Base-by-base conservation (phyloP, 208 protist species). In the Vickermania spadyakhi region DNA sequence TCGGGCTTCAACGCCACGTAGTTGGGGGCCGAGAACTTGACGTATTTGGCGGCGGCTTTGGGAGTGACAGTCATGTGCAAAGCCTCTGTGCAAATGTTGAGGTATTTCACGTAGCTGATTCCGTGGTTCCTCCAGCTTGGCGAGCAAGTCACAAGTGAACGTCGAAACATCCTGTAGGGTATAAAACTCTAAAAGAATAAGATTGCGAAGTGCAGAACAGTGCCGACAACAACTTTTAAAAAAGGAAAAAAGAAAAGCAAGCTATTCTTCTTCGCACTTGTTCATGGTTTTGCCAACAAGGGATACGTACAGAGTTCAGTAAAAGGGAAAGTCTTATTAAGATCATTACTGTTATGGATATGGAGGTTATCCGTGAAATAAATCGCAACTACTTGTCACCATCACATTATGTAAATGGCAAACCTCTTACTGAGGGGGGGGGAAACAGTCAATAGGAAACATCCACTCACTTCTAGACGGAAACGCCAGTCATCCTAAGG, bases 21-120 rank as follows among this genome's bases (percentile, higher is more conserved):
- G 62, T 84, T 81, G 28, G 89, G 83, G 23, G 56, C 60, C 30
- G 85, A 93, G 62, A 73, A 95, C 22, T 75, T 75, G 50, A 58
- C 58, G 67, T 93, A 91, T 66, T 90, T 93, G 26, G 56, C 68
- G 31, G 70, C 68, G 22, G 57, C 54, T 64, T 77, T 81, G 4
- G 86, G 79, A 55, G 79, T 92, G 13, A 84, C 65, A 3, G 81
- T 56, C 73, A 79, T 88, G 73, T 93, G 89, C 31, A 96, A 74
- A 7, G 89, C 70, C 64, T 92, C 84, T 3, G 85, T 93, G 73
- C 79, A 76, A 3, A 96, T 81, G 62, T 96, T 96, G 2, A 96
- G 79, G 68, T 96, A 96, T 68, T 91, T 88, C 42, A 96, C 55
- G 73, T 96, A 96, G 62, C 78, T 91, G 66, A 96, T 89, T 51